Evolutionary conservation across 352 stramenopile genomes (phyloP), one percentile per base, ranked within the genome.

Genomic region (Pythium rhizo-oryzae): DNA sequence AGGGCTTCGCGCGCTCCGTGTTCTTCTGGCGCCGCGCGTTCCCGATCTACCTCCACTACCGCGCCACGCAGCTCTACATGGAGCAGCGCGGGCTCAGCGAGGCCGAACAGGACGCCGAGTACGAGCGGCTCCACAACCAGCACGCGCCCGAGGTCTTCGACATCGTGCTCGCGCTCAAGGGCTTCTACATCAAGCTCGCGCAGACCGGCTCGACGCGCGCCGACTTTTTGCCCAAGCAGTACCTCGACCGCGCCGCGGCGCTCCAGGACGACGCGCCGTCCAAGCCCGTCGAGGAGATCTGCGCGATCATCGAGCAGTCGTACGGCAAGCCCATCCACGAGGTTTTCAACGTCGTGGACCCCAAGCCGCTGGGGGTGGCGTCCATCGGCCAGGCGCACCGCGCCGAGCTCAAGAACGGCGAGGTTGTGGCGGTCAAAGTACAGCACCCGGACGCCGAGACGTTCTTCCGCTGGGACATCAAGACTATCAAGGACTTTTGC

Each of bases 401-500:
- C 39, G 89, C 89, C 0, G 79, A 85, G 68, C 76, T 96, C 30
- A 69, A 78, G 25, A 77, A 89, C 57, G 89, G 89, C 21, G 70
- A 87, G 37, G 84, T 91, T 65, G 89, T 96, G 35, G 90, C 89
- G 0, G 83, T 97, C 19, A 97, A 98, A 71, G 89, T 99, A 43
- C 94, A 98, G 76, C 97, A 98, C 74, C 95, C 96, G 2, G 84
- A 98, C 46, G 96, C 97, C 1, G 96, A 99, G 69, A 82, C 84
- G 28, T 89, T 98, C 59, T 98, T 99, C 69, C 83, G 95, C 24
- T 97, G 93, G 68, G 96, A 99, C 72, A 98, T 99, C 59, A 92
- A 95, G 68, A 99, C 96, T 8, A 97, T 99, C 59, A 97, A 97
- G 78, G 85, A 96, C 53, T 99, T 99, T 74, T 97, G 92, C 65